Base-by-base conservation (phyloP, 176 grass and related monocot species). In the Musa schizocarpa region DNA sequence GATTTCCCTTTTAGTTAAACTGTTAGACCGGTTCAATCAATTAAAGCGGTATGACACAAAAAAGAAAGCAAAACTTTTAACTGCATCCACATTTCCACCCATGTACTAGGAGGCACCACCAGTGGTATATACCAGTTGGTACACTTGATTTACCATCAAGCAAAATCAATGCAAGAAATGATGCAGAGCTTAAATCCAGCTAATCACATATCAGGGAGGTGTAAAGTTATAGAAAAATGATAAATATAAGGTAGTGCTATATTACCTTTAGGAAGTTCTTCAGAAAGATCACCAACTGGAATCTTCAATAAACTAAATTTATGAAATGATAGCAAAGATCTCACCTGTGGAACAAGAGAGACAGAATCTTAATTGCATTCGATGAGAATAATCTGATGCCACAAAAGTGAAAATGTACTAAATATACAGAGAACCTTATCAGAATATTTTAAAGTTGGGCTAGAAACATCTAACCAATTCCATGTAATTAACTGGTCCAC, bases 231-330 rank as follows among this genome's bases (percentile, higher is more conserved):
- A 43, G 34, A 43, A 43, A 43, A 43, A 43, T 43, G 4, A 43
- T 43, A 43, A 43, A 43, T 43, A 43, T 43, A 43, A 5, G 3
- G 3, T 43, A 43, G 34, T 43, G n/a, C 57, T 61, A 61, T 3
- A 61, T 17, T 84, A 98, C 95, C 95, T 79, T 84, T 50, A 78
- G 82, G 53, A 85, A 93, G 88, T 70, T 88, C 73, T 66, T 78
- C 77, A 63, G 81, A 86, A 83, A 82, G 50, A 56, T 88, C 77
- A 13, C 82, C 78, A 50, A 93, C 77, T 9, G 95, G 94, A 53
- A 98, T 78, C 79, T 98, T 87, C 76, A 98, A 64, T 71, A 98
- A 76, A 65, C 82, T 89, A 69, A 87, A 82, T 50, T 78, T 69
- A 79, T 83, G 88, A 16, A 81, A 76, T 21, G 82, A 80, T 70